These are phyloP conservation scores for Amphibolis antarctica DNA, from an alignment of 106 monocot species.

Conservation along the genomic window DNA sequence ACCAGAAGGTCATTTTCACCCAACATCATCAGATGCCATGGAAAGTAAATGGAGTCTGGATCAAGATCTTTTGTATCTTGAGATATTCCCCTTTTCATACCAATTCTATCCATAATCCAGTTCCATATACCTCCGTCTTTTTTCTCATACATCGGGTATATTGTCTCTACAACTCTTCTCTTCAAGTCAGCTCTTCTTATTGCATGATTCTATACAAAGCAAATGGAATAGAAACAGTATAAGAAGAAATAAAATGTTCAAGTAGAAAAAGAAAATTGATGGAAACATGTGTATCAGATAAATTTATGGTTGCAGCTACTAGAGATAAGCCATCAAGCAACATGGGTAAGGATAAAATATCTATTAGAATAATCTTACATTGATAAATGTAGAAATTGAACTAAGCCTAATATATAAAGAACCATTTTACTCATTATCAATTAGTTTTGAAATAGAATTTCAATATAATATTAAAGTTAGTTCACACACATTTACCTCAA, in stretches of 20 bases:
- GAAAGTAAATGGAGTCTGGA: constrained; percentile 26
- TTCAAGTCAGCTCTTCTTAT: constrained; percentile 78
- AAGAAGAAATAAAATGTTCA: background rate
- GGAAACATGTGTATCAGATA: background rate
- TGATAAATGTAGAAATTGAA: too few relatives aligned
- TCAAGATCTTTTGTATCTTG: constrained; percentile 17
- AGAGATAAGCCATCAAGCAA: background rate
- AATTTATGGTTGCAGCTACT: background rate
- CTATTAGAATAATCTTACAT: too few relatives aligned
- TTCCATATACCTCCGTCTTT: constrained; percentile 46
- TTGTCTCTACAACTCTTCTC: constrained; percentile 52
- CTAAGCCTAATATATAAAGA: too few relatives aligned
- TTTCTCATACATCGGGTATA: constrained; percentile 37
- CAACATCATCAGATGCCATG: constrained; percentile 65
- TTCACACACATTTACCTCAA: too few relatives aligned
- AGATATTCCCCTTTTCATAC: constrained; percentile 30
- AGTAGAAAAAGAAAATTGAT: background rate
- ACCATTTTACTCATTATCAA: too few relatives aligned
- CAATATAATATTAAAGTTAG: too few relatives aligned
- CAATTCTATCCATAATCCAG: constrained; percentile 65
- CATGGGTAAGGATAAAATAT: background rate
- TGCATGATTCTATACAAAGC: constrained; percentile 61
- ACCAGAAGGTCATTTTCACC: constrained; percentile 40
- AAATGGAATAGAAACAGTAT: background rate
- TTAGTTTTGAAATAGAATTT: too few relatives aligned